Evolutionary conservation across 441 rosid species (phyloP).

Genomic region (Mallotus repandus): DNA sequence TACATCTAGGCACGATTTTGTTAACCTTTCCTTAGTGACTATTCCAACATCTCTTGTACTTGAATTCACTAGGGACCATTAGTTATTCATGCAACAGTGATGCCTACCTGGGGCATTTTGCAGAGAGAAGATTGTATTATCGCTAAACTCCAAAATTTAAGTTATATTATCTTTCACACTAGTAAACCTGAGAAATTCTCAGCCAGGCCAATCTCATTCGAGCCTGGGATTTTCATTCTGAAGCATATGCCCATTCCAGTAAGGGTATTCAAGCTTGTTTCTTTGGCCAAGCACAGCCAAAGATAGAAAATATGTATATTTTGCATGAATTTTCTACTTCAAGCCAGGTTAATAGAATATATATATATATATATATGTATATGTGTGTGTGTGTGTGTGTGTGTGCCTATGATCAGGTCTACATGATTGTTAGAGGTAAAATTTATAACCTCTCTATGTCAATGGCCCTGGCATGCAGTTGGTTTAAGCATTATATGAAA

Average conservation of each 20-base stretch:
- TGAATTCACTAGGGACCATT: neutral
- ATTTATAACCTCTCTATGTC: neutral
- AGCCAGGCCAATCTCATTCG: no score
- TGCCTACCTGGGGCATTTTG: neutral
- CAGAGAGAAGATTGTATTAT: neutral
- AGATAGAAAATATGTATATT: no score
- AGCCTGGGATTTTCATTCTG: no score
- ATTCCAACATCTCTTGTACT: neutral
- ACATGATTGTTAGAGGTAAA: neutral
- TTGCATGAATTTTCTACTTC: no score
- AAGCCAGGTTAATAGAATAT: no score
- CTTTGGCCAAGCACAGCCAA: no score
- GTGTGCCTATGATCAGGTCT: no score
- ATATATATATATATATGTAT: no score
- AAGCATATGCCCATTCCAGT: no score
- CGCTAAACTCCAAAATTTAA: neutral
- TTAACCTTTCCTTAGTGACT: neutral
- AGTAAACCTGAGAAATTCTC: no score
- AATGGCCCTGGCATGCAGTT: neutral
- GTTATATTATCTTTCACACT: neutral
- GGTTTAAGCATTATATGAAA: neutral
- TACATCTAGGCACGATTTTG: neutral
- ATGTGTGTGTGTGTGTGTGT: no score
- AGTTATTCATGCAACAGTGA: neutral
- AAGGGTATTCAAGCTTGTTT: no score